These are phyloP conservation scores for Aethionema arabicum DNA, from an alignment of 345 rosid species.

Conservation along the genomic window DNA sequence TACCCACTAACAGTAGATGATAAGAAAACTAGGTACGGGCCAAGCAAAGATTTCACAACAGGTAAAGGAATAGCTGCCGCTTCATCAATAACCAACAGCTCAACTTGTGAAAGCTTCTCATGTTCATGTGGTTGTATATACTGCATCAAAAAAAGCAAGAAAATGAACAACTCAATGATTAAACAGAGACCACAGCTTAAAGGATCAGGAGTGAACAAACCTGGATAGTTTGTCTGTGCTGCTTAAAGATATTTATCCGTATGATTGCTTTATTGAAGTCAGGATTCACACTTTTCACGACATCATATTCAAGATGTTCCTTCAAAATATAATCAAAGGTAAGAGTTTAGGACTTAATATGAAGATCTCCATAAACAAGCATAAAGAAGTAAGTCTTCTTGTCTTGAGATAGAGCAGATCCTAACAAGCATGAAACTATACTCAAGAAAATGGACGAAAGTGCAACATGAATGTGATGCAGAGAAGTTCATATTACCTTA, in stretches of 20 bases:
- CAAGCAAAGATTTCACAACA: conserved; percentile 83
- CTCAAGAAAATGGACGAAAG: conserved; percentile 6
- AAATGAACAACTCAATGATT: conserved; percentile 12
- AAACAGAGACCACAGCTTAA: conserved; percentile 33
- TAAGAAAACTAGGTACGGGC: conserved; percentile 91
- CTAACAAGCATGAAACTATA: background rate
- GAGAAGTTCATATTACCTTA: conserved; percentile 52
- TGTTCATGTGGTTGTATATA: conserved; percentile 95
- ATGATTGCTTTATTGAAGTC: conserved; percentile 79
- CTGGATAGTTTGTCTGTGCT: conserved; percentile 96
- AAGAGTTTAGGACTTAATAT: conserved; percentile 17
- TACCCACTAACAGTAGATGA: conserved; percentile 99
- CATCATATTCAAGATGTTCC: conserved; percentile 91
- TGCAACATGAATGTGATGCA: conserved; percentile 9
- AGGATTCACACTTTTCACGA: conserved; percentile 72
- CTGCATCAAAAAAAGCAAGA: conserved; percentile 44
- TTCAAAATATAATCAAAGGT: conserved; percentile 32
- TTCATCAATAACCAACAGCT: conserved; percentile 92
- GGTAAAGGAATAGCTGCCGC: conserved; percentile 99
- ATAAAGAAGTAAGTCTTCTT: background rate
- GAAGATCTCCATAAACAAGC: conserved; percentile 12
- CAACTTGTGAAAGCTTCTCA: conserved; percentile 96
- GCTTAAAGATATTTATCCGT: conserved; percentile 82
- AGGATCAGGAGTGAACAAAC: conserved; percentile 71
- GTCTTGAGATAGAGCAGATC: conserved; percentile 6